phyloP scores from a whole-genome alignment of 768 basidiomycete species.

The Udeniomyces megalosporus region DNA sequence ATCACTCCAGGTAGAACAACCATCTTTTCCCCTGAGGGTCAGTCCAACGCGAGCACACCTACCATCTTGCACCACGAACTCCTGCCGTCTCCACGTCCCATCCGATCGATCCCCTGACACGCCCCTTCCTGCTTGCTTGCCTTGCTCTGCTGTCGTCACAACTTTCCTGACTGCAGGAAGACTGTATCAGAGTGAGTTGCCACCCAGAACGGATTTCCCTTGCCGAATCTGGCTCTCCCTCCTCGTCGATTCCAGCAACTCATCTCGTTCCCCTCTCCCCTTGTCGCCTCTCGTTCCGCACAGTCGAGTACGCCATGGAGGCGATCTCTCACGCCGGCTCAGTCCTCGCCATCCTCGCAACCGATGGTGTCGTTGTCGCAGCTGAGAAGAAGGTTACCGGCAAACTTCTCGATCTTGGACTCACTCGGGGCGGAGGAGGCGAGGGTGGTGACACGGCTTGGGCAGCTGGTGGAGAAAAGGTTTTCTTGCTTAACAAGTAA shows the following conservation, averaged over 20 bases:
- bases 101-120: no score
- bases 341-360: conserved; percentile 79
- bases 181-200: conserved; percentile 76
- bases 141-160: conserved; percentile 46
- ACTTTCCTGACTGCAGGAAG: conserved; percentile 99
- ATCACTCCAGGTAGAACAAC: conserved; percentile 46
- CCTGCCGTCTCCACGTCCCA: neutral
- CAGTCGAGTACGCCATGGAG: conserved; percentile 99
- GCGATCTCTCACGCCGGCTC: conserved; percentile 92
- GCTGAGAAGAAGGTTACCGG: conserved; percentile 98
- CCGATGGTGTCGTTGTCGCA: conserved; percentile 77
- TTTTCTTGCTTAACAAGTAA: conserved; percentile 71
- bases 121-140: neutral
- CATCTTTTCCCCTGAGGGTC: conserved; percentile 97
- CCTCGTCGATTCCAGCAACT: conserved; percentile 1
- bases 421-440: conserved; percentile 52
- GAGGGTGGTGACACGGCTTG: conserved; percentile 34
- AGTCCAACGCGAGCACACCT: neutral
- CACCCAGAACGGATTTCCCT: no score
- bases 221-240: neutral
- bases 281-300: neutral
- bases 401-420: conserved; percentile 82
- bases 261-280: neutral
- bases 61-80: neutral
- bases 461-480: conserved; percentile 87